These are phyloP conservation scores for Odontarrhena argentea DNA, from an alignment of 345 rosid genomes.

Conservation along the genomic window DNA sequence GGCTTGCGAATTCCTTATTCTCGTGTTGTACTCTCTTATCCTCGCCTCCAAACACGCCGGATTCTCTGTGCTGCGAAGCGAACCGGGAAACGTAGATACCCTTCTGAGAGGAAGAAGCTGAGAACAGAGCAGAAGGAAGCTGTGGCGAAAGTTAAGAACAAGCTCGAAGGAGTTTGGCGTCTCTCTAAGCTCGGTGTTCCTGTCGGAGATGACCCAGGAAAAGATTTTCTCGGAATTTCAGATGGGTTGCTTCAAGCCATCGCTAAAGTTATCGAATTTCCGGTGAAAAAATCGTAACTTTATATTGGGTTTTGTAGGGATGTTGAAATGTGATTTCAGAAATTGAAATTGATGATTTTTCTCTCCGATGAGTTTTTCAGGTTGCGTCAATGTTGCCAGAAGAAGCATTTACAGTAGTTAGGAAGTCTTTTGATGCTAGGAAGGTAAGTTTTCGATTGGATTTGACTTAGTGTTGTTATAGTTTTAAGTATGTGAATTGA, in stretches of 20 bases:
- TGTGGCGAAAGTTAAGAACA: constrained; percentile 52
- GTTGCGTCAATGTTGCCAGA: constrained; percentile 86
- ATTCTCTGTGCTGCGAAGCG: constrained; percentile 61
- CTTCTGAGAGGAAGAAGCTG: constrained; percentile 93
- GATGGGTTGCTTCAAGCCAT: constrained; percentile 73
- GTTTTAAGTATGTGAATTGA: constrained; percentile 25
- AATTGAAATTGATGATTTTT: background rate
- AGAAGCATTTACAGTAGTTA: constrained; percentile 73
- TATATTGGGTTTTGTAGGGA: background rate
- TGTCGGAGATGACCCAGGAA: constrained; percentile 78
- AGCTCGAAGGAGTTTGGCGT: constrained; percentile 83
- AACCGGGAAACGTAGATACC: constrained; percentile 86
- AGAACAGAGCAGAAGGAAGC: constrained; percentile 60
- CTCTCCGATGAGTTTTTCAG: constrained; percentile 42
- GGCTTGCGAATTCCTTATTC: constrained; percentile 32
- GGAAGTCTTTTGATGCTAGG: constrained; percentile 96
- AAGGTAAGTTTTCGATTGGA: constrained; percentile 52
- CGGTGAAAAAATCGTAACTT: constrained; percentile 50
- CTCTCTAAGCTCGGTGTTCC: constrained; percentile 78
- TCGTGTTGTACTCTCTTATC: constrained; percentile 19
- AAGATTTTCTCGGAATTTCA: constrained; percentile 69
- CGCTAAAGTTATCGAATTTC: constrained; percentile 78
- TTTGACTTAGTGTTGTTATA: background rate
- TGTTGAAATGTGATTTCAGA: background rate
- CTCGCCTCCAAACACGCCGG: constrained; percentile 40